Evolutionary conservation across 1,284 basidiomycete species (phyloP).

Genomic region (Tilletia caries): DNA sequence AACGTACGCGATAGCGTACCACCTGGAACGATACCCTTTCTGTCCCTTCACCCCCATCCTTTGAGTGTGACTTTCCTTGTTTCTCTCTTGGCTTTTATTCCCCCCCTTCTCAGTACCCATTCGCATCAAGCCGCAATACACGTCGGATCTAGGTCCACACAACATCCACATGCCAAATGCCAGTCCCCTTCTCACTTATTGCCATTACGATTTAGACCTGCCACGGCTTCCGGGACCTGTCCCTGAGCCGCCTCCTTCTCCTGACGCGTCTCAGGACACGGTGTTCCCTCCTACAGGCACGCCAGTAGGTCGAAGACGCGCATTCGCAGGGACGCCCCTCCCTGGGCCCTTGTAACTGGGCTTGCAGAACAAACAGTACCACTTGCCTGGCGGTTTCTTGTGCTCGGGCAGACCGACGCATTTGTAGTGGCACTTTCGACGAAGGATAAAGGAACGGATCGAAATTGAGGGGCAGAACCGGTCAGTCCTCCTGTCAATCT

Average conservation of each 20-base stretch:
- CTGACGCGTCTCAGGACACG: neutral
- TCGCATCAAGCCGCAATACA: no score
- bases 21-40: no score
- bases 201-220: neutral
- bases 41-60: no score
- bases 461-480: neutral
- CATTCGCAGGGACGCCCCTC: slow-evolving; percentile 26
- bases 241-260: neutral
- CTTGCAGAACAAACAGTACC: slow-evolving; percentile 53
- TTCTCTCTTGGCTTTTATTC: no score
- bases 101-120: no score
- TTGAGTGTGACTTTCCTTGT: no score
- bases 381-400: slow-evolving; percentile 32
- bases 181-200: no score
- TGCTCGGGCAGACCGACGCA: slow-evolving; percentile 41
- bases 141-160: no score
- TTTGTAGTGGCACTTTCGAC: slow-evolving; percentile 41
- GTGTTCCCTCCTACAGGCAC: neutral
- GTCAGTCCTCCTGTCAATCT: no score
- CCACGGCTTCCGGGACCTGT: neutral
- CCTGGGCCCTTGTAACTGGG: slow-evolving; percentile 40
- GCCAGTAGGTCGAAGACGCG: neutral
- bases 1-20: no score
- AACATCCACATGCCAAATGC: neutral
- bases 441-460: neutral